phyloP scores from a whole-genome alignment of 192 early-diverging fungal species.

The Backusella morwellensis region DNA sequence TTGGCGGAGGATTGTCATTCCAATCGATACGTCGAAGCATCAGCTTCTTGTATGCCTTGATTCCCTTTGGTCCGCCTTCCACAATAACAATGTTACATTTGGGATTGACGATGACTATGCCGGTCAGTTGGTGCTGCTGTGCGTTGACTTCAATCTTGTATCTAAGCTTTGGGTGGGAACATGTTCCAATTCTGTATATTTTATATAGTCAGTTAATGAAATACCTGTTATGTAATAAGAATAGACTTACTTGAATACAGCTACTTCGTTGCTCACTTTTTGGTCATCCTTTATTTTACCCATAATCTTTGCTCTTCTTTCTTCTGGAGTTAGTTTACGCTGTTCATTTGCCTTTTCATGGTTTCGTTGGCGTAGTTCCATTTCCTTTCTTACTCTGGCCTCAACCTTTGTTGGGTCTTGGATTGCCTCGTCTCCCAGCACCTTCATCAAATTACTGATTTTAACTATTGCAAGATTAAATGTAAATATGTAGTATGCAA shows the following conservation, averaged over 20 bases:
- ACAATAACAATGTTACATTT: slow-evolving; percentile 83
- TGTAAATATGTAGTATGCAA: too few species aligned
- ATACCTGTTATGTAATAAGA: too few species aligned
- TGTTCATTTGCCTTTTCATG: slow-evolving; percentile 85
- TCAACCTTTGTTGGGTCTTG: slow-evolving; percentile 95
- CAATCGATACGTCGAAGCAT: slow-evolving; percentile 97
- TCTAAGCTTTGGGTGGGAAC: slow-evolving; percentile 77
- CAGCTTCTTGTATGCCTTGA: slow-evolving; percentile 93
- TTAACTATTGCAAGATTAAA: slow-evolving; percentile 48
- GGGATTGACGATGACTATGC: slow-evolving; percentile 71
- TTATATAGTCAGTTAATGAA: too few species aligned
- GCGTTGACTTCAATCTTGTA: slow-evolving; percentile 95
- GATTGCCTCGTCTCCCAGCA: slow-evolving; percentile 93
- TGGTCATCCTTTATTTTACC: slow-evolving; percentile 76
- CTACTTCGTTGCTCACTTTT: slow-evolving; percentile 66
- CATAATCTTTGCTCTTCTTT: slow-evolving; percentile 73
- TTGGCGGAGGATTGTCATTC: slow-evolving; percentile 55
- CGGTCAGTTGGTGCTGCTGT: slow-evolving; percentile 80
- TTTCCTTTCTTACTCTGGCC: slow-evolving; percentile 84
- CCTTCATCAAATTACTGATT: slow-evolving; percentile 92
- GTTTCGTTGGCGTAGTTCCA: slow-evolving; percentile 71
- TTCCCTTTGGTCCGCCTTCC: slow-evolving; percentile 87
- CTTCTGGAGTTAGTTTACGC: slow-evolving; percentile 85
- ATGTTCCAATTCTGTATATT: slow-evolving; percentile 61
- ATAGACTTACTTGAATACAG: slow-evolving; percentile 75